Evolutionary conservation across 192 early-diverging fungal genomes (phyloP), one percentile per base, ranked within the genome.

Genomic region (Backusella luteola): DNA sequence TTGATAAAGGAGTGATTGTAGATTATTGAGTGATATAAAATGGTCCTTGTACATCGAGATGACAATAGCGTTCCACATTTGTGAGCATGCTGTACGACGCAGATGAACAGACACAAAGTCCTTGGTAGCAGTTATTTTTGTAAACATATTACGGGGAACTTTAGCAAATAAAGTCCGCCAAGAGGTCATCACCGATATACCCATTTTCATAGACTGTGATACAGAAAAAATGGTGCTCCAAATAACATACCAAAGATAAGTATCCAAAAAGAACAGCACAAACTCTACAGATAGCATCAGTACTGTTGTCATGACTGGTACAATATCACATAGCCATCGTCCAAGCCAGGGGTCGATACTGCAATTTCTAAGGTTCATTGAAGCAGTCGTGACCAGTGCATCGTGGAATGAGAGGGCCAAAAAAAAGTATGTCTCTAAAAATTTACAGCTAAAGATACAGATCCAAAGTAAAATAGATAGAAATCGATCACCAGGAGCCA

Each of bases 231-330:
- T 56, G 0, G 91, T 91, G 74, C 88, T 90, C 91, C 90, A 91
- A 38, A 93, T 87, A 15, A 91, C 88, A 67, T 89, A 93, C 91
- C 91, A 93, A 76, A 93, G 87, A 73, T 93, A 93, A 3, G 91
- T 93, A 66, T 93, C 91, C 19, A 93, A 83, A 80, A 93, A 93
- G 79, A 89, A 93, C 17, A 93, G 82, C 4, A 89, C 81, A 73
- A 90, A 74, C 36, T 91, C 85, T 15, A 92, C 85, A 34, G 88
- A 74, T 67, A 91, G 81, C 86, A 91, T 88, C 34, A 91, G 79
- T 4, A 80, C 86, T 36, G 87, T 82, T 14, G 88, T 87, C 49
- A 92, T 83, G 66, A 83, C 79, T 76, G 86, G 85, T 73, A 89
- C 83, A 69, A 85, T 79, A 26, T 73, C 71, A 75, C 90, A 92